Evolutionary conservation across 768 basidiomycete species (phyloP).

Genomic region (Amanita pseudoporphyria): DNA sequence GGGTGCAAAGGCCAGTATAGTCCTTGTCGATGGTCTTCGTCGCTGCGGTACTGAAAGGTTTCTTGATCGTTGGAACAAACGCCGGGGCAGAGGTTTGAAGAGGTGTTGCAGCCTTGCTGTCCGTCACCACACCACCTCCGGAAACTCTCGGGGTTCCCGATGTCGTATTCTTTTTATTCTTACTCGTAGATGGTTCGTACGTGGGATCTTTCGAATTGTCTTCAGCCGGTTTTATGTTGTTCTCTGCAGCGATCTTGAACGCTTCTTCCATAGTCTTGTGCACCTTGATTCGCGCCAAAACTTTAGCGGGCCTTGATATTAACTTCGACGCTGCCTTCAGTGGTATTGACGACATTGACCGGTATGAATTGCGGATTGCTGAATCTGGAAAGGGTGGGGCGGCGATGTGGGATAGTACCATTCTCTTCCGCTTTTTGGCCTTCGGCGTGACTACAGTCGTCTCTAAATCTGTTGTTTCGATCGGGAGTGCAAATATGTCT

Average conservation of each 20-base stretch:
- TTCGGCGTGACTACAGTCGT: neutral
- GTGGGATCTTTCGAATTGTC: neutral
- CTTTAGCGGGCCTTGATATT: neutral
- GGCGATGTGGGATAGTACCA: slow-evolving; percentile 15
- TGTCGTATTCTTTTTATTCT: neutral
- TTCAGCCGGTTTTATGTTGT: neutral
- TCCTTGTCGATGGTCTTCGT: neutral
- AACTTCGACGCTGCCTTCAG: neutral
- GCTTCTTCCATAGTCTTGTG: neutral
- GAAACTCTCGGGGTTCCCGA: neutral
- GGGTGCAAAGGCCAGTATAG: neutral
- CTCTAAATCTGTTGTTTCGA: neutral
- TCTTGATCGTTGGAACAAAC: neutral
- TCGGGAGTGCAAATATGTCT: neutral
- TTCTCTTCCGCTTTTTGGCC: neutral
- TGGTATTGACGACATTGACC: slow-evolving; percentile 5
- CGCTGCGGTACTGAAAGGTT: neutral
- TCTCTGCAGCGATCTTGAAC: neutral
- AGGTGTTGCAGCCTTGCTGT: neutral
- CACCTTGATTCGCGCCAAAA: neutral
- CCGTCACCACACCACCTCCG: neutral
- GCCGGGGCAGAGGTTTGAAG: neutral
- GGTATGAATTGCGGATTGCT: slow-evolving; percentile 11
- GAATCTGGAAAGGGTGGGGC: slow-evolving; percentile 16
- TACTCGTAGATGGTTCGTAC: neutral